Conservation (phyloP, 1,284 basidiomycete species). For the Pseudozyma flocculosa region DNA sequence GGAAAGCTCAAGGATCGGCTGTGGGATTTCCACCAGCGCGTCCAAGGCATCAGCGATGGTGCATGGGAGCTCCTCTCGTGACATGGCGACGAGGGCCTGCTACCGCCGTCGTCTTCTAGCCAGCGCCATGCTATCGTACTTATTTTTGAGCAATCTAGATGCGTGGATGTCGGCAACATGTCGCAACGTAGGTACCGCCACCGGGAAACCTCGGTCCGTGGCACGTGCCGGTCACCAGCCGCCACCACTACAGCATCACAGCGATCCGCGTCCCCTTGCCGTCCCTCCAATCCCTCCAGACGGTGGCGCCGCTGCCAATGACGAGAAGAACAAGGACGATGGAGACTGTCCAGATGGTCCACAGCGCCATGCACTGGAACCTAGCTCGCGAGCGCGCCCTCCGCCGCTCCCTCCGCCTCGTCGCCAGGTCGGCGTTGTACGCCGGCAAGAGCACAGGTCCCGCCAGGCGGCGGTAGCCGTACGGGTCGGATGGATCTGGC, state of each 20-base stretch:
- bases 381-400: conserved; percentile 17
- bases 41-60: conserved; percentile 23
- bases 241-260: too few species aligned
- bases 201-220: too few species aligned
- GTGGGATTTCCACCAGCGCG: conserved; percentile 48
- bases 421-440: conserved; percentile 22
- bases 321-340: conserved; percentile 21
- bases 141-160: too few species aligned
- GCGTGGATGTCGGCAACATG: too few species aligned
- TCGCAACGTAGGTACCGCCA: too few species aligned
- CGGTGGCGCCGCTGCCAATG: not conserved
- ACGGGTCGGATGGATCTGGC: conserved; percentile 19
- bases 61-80: conserved; percentile 30
- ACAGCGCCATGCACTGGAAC: conserved; percentile 36
- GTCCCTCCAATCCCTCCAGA: not conserved
- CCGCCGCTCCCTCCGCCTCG: conserved; percentile 18
- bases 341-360: conserved; percentile 34
- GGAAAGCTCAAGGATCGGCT: conserved; percentile 46
- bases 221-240: too few species aligned
- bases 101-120: too few species aligned
- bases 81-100: not conserved
- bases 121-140: too few species aligned
- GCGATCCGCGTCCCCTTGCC: too few species aligned
- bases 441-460: conserved; percentile 27
- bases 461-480: conserved; percentile 34